Base-by-base conservation (phyloP, 495 filamentous ascomycete species). In the Lasiosphaeria ovina region DNA sequence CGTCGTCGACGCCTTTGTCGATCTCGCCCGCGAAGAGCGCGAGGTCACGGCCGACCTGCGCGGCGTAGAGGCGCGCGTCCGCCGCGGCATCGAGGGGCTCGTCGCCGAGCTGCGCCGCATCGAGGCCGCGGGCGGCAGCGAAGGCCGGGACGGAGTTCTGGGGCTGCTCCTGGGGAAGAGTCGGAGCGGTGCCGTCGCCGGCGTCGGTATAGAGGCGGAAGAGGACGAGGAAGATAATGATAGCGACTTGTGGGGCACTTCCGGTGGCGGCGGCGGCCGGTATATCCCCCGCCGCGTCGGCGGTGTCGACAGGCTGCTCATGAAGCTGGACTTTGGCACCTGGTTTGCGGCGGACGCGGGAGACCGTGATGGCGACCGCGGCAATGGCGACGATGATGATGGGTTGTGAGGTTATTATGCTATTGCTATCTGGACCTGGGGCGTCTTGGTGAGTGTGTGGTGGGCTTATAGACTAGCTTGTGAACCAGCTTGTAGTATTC, bases 301-400 rank as follows among this genome's bases (percentile, higher is more conserved):
- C 3, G 88, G 90, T 6, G 83, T 94, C 47, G 89, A 93, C 76
- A 75, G 89, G 60, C 74, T 95, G 69, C 71, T 95, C 49, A 91
- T 94, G 88, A 92, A 93, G 73, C 73, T 95, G 64, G 91, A 93
- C 76, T 91, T 90, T 73, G 76, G 75, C 54, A 74, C 70, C 40
- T 79, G 76, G 76, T 79, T 79, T 72, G 61, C 44, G 11, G 6
- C 11, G 45, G 57, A 31, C 36, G 66, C 32, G 16, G 51, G 35
- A 14, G 51, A 45, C 12, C 53, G 42, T n/a, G 38, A 3, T 11
- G 44, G 12, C 44, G 44, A n/a, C 44, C 12, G 44, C 12, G 12
- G 5, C 44, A n/a, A 14, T 11, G 5, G 44, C 44, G 44, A n/a
- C 44, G 44, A 47, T 4, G 12, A 45, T 45, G 42, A 47, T 47